Evolutionary conservation across 805 yeast genomes (phyloP), one percentile per base, ranked within the genome.

Genomic region (Pichia pseudocactophila): DNA sequence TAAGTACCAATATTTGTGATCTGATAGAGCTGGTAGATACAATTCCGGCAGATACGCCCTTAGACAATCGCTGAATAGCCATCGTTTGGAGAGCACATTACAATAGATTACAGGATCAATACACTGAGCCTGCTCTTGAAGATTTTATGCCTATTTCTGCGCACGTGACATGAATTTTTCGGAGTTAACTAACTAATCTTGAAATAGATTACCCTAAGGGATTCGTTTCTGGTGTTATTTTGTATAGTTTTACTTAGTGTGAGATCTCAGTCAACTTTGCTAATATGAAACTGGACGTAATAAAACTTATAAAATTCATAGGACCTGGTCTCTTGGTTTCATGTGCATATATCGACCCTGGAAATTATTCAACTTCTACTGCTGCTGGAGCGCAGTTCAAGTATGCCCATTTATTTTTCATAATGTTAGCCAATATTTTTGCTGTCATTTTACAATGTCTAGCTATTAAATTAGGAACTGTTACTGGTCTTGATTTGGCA

Each of bases 291-390:
- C 8, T 55, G 5, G 50, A 50, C 22, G 11, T 58, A 6, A 43
- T 42, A 32, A 84, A 82, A 61, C 78, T 82, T 51, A 57, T 73
- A 40, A 69, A 71, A 39, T 88, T 88, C 58, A 67, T 87, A 16
- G 96, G 96, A 0, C 96, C 96, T 0, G 96, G 96, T 0, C 69
- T 88, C 33, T 73, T 87, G 76, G 87, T 88, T 19, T 74, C 88
- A 26, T 95, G 89, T 41, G 92, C 95, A 2, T 89, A 88, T 56
- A 83, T 88, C 71, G 97, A 88, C 58, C 96, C 96, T 2, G 97
- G 97, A 34, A 88, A 88, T 61, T 88, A 86, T 62, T 77, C 94
- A 35, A 84, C 96, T 0, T 87, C 92, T 13, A 95, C 88, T 1
- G 74, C 85, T 13, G 86, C 95, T 1, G 97, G 96, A 40, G 89